Evolutionary conservation across 345 rosid species (phyloP), one percentile per base, ranked within the genome.

Genomic region (Pugionium dolabratum): DNA sequence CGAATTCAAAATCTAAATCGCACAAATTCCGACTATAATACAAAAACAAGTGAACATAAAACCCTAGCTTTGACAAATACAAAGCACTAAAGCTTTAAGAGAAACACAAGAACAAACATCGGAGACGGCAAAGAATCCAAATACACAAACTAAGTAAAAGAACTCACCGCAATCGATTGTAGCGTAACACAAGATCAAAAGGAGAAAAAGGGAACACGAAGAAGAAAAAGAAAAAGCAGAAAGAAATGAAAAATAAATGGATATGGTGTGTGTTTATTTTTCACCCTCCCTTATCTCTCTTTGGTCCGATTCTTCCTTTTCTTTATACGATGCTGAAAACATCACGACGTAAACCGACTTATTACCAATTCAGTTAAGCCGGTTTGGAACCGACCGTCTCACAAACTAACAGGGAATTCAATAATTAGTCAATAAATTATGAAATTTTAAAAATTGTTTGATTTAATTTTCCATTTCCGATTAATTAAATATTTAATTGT

Each of bases 281-380:
- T 66, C 67, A 66, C 72, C 72, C 28, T 60, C 54, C 49, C 72
- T 73, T 72, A 72, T 72, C 67, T 66, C 72, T 65, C 55, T 63
- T 44, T 53, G 44, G 37, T 59, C 48, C 9, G 62, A 59, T 52
- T 59, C 66, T 59, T 54, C 49, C 18, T 25, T 70, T 59, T 59
- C 43, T 59, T 49, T 49, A 52, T 59, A 73, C 76, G 56, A 62
- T 67, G 56, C 55, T 43, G 58, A 28, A 47, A 73, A 65, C 59
- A 73, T 59, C 56, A 41, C 9, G 7, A 28, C 2, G 2, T 51
- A 6, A 73, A 73, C 77, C 77, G 62, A 66, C 57, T 0, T 65
- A 7, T 52, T 52, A 65, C 44, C 50, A 10, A 37, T 37, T 52
- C 56, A 54, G 67, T 73, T 66, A 59, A 28, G 8, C 70, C 52